These are phyloP conservation scores for Penicillium nordicum DNA, from an alignment of 2,329 filamentous ascomycete species.

Conservation along the genomic window DNA sequence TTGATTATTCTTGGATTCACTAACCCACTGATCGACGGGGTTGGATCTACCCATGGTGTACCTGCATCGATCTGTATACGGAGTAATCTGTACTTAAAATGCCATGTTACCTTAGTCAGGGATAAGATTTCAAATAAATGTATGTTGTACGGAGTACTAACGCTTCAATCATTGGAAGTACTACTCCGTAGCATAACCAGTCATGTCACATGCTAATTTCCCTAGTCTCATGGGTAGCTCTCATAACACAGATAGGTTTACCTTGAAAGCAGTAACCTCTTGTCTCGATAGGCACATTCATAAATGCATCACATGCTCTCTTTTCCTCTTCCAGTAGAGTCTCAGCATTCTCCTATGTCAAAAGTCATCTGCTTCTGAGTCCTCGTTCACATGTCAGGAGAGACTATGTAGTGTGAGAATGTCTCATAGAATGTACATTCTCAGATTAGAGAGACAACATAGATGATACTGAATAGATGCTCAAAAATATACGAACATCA, in stretches of 20 bases:
- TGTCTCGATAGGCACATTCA: not conserved
- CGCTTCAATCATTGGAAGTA: not conserved
- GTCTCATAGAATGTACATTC: not conserved
- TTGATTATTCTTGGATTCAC: not conserved
- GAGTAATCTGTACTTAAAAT: not conserved
- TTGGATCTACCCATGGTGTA: not conserved
- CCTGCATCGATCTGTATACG: not conserved
- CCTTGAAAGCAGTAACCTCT: not conserved
- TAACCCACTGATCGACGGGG: constrained; percentile 7
- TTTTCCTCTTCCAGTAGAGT: not conserved
- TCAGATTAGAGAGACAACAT: not conserved
- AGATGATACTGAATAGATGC: not conserved
- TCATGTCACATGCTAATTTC: not conserved
- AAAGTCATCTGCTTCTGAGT: not conserved
- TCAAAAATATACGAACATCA: not conserved
- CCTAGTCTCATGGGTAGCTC: not conserved
- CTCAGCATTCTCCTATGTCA: not conserved
- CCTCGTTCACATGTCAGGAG: not conserved
- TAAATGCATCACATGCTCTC: not conserved
- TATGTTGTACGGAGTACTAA: too few species aligned
- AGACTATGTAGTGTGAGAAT: not conserved
- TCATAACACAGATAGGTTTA: not conserved
- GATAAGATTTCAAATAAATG: not conserved
- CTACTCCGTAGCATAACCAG: too few species aligned
- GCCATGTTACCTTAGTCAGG: not conserved